A percentile compares a stretch with the other conserved stretches of the same genome.
These are phyloP conservation scores for Delphinella strobiligena DNA, from an alignment of 2,329 filamentous ascomycete species.

Conservation along the genomic window DNA sequence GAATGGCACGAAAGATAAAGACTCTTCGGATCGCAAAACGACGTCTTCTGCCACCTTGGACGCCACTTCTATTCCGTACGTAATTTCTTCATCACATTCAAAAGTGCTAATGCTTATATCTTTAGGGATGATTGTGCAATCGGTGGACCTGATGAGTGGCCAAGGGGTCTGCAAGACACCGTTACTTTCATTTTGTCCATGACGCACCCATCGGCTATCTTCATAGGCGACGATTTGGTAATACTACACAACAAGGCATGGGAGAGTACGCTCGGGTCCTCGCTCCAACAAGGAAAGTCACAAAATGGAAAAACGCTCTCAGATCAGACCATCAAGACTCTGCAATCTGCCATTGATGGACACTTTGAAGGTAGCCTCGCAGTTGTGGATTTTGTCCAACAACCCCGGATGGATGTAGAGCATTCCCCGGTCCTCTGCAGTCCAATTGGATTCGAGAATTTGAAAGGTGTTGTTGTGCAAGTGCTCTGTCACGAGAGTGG, in stretches of 20 bases:
- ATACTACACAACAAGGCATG: conserved; percentile 31
- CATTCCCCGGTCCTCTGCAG: conserved; percentile 14
- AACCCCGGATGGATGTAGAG: conserved; percentile 1
- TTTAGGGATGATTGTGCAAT: conserved; percentile 14
- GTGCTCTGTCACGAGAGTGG: conserved; percentile 9
- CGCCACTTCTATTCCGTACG: not conserved
- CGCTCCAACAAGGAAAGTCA: conserved; percentile 9
- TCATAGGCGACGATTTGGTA: conserved; percentile 27
- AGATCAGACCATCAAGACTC: conserved; percentile 21
- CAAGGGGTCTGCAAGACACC: conserved; percentile 16
- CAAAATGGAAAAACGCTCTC: conserved; percentile 25
- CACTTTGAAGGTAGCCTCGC: conserved; percentile 13
- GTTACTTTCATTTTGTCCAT: conserved; percentile 25
- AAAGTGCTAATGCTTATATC: not conserved
- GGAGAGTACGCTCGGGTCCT: conserved; percentile 16
- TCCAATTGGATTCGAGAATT: conserved; percentile 10
- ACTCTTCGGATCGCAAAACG: no score
- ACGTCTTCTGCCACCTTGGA: not conserved
- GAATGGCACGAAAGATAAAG: no score
- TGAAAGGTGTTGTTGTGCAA: conserved; percentile 14
- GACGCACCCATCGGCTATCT: conserved; percentile 29
- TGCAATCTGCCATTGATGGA: conserved; percentile 21
- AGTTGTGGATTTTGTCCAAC: conserved; percentile 11
- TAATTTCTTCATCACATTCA: not conserved
- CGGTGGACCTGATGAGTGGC: conserved; percentile 24